Conservation (phyloP, 2,329 filamentous ascomycete genomes). For the Emmonsiellopsis sp. region DNA sequence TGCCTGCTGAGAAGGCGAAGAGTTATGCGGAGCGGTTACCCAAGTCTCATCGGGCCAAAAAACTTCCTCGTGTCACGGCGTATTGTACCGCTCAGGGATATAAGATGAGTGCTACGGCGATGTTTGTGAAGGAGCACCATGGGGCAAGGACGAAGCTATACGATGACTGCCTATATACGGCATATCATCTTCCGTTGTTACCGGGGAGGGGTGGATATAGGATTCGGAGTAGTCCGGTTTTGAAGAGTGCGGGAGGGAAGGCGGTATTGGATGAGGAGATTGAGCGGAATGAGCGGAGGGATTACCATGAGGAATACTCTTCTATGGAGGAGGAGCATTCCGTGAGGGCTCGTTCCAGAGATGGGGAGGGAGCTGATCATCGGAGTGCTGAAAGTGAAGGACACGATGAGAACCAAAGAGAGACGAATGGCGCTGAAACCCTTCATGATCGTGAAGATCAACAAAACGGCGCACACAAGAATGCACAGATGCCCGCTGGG, state of each 20-base stretch:
- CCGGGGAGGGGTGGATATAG: slow-evolving; percentile 80
- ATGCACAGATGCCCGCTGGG: not conserved
- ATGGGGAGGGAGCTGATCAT: slow-evolving; percentile 11
- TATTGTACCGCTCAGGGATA: slow-evolving; percentile 95
- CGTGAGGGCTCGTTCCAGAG: slow-evolving; percentile 23
- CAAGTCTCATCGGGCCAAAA: slow-evolving; percentile 77
- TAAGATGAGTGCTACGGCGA: slow-evolving; percentile 77
- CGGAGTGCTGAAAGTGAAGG: not conserved
- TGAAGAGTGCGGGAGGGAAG: slow-evolving; percentile 89
- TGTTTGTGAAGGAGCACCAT: slow-evolving; percentile 80
- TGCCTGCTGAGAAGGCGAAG: slow-evolving; percentile 54
- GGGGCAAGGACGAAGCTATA: slow-evolving; percentile 91
- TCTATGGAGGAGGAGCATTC: slow-evolving; percentile 50
- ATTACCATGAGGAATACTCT: slow-evolving; percentile 86
- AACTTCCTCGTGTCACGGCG: slow-evolving; percentile 80
- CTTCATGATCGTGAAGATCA: slow-evolving; percentile 19
- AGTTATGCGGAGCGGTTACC: slow-evolving; percentile 90
- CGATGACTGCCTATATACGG: slow-evolving; percentile 92
- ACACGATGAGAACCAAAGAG: slow-evolving; percentile 2
- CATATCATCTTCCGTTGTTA: slow-evolving; percentile 84
- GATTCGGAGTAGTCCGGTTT: slow-evolving; percentile 76
- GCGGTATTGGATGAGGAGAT: slow-evolving; percentile 92
- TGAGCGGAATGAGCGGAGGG: slow-evolving; percentile 78
- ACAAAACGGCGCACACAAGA: slow-evolving; percentile 4
- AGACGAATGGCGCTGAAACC: slow-evolving; percentile 18